These are phyloP conservation scores for Fusarium continuum DNA, from an alignment of 2,329 filamentous ascomycete species.

Conservation along the genomic window DNA sequence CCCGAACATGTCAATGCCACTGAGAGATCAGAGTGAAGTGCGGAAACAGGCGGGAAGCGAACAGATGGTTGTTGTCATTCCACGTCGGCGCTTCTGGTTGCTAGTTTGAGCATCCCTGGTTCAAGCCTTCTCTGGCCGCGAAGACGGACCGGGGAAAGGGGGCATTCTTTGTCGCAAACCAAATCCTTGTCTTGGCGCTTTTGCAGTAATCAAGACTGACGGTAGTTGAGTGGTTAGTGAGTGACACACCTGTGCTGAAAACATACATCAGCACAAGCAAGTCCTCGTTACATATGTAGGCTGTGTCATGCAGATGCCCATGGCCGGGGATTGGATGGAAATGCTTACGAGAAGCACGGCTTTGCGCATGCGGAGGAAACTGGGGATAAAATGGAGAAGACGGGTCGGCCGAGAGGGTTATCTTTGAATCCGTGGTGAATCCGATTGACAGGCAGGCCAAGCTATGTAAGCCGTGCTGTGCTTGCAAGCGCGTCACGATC, in stretches of 20 bases:
- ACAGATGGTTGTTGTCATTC: not conserved
- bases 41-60: not conserved
- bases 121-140: not conserved
- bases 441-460: slow-evolving; percentile 17
- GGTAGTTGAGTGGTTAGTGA: slow-evolving; percentile 7
- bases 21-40: slow-evolving; percentile 4
- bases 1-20: slow-evolving; percentile 6
- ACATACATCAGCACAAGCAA: slow-evolving; percentile 1
- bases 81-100: not conserved
- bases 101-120: not conserved
- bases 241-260: not conserved
- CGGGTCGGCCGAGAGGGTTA: slow-evolving; percentile 34
- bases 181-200: slow-evolving; percentile 11
- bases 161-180: not conserved
- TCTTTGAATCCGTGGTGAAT: slow-evolving; percentile 25
- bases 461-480: slow-evolving; percentile 7
- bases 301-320: slow-evolving; percentile 4
- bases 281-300: not conserved
- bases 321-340: slow-evolving; percentile 38
- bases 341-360: slow-evolving; percentile 24
- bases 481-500: slow-evolving; percentile 11
- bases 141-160: not conserved
- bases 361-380: slow-evolving; percentile 27
- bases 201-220: not conserved
- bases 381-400: slow-evolving; percentile 30